phyloP scores from a whole-genome alignment of 768 basidiomycete genomes.

The Mrakia frigida region DNA sequence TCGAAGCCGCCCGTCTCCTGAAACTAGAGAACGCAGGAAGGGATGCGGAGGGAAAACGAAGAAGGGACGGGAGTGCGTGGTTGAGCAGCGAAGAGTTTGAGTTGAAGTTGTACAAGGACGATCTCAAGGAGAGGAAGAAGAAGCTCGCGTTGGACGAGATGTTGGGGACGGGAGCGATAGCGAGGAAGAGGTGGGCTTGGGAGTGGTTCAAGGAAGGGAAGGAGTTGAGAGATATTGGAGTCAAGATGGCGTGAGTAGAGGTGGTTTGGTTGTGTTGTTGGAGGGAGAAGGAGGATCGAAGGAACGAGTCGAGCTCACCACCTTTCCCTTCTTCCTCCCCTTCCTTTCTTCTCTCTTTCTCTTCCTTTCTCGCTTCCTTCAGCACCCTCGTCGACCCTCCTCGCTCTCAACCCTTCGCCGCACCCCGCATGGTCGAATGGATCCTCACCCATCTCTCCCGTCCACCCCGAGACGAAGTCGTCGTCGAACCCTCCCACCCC shows the following conservation, averaged over 20 bases:
- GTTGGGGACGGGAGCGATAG: constrained; percentile 5
- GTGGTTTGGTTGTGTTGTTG: background rate
- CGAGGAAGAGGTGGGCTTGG: constrained; percentile 22
- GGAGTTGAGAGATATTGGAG: constrained; percentile 1
- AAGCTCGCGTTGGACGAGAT: background rate
- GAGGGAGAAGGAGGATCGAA: background rate
- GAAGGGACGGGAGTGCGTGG: background rate
- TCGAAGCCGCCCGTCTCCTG: too few relatives aligned
- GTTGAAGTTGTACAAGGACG: background rate
- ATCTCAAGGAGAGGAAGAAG: background rate
- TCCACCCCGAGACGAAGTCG: background rate
- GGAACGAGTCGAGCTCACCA: background rate
- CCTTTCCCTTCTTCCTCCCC: background rate
- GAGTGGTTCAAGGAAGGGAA: constrained; percentile 19
- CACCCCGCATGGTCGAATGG: constrained; percentile 8
- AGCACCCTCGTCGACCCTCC: background rate
- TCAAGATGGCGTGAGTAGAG: constrained; percentile 1
- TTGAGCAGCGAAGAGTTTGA: constrained; percentile 1
- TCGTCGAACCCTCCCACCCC: background rate
- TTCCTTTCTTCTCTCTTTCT: background rate
- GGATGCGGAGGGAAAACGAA: background rate
- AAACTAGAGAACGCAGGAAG: background rate
- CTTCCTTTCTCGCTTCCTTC: background rate
- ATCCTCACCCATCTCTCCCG: constrained; percentile 16
- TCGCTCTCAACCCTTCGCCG: background rate